phyloP scores from a whole-genome alignment of 257 asterid species.

The Solanum habrochaites region DNA sequence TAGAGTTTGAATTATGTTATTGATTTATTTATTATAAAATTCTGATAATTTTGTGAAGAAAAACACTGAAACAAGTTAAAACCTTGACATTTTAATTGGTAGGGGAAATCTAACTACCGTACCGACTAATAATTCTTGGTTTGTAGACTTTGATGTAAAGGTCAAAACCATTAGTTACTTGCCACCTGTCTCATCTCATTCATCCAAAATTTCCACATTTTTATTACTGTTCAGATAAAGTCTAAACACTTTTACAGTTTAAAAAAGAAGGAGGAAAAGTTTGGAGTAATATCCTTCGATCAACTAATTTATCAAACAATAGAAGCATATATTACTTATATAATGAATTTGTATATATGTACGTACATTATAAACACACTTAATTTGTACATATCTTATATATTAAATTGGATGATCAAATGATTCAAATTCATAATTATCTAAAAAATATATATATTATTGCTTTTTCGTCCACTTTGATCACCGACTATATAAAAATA shows the following conservation, averaged over 20 bases:
- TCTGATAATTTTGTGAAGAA: background rate
- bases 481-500: background rate
- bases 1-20: background rate
- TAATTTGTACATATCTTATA: background rate
- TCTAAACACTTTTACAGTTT: background rate
- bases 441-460: background rate
- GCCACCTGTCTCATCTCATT: slow-evolving; percentile 25
- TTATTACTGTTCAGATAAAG: background rate
- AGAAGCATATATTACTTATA: background rate
- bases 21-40: background rate
- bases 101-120: slow-evolving; percentile 50
- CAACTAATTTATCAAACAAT: background rate
- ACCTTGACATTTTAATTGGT: slow-evolving; percentile 46
- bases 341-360: background rate
- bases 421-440: background rate
- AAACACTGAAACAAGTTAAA: slow-evolving; percentile 21
- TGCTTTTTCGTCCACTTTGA: background rate
- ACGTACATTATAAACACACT: background rate
- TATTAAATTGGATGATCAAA: background rate
- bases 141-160: slow-evolving; percentile 21
- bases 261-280: background rate
- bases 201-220: background rate
- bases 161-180: slow-evolving; percentile 35
- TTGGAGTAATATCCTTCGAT: background rate
- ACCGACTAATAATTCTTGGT: slow-evolving; percentile 38